Evolutionary conservation across 768 basidiomycete genomes (phyloP).

Genomic region (Boletus fagicola): DNA sequence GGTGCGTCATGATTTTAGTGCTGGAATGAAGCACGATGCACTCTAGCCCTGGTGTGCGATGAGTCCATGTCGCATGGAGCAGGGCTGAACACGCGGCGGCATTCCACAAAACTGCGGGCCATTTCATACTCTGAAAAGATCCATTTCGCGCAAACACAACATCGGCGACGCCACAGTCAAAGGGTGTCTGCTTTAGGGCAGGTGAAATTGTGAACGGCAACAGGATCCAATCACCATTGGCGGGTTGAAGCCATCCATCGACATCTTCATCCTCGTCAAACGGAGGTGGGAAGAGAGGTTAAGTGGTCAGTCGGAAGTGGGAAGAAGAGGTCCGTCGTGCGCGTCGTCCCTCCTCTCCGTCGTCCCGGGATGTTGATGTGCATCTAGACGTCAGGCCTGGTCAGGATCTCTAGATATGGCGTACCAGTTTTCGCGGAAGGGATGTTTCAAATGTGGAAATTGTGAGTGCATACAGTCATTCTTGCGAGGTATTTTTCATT

Average conservation of each 20-base stretch:
- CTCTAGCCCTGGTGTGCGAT: conserved; percentile 6
- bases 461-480: conserved; percentile 47
- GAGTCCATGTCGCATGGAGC: conserved; percentile 8
- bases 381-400: conserved; percentile 42
- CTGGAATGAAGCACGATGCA: conserved; percentile 18
- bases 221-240: conserved; percentile 17
- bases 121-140: conserved; percentile 14
- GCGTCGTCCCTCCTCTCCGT: conserved; percentile 1
- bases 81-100: conserved; percentile 14
- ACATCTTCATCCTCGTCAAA: conserved; percentile 53
- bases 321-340: conserved; percentile 57
- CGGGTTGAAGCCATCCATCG: conserved; percentile 28
- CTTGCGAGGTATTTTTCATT: conserved; percentile 12
- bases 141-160: conserved; percentile 3
- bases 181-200: conserved; percentile 35
- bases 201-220: conserved; percentile 22
- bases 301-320: conserved; percentile 69
- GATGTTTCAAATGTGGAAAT: conserved; percentile 93
- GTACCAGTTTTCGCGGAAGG: conserved; percentile 82
- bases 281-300: conserved; percentile 67
- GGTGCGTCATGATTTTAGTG: conserved; percentile 15
- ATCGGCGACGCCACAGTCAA: conserved; percentile 25
- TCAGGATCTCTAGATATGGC: conserved; percentile 57
- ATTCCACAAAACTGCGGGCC: conserved; percentile 1
- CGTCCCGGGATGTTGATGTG: conserved; percentile 18